Conservation (phyloP, 306 rosid genomes). For the Pachyrhizus erosus region DNA sequence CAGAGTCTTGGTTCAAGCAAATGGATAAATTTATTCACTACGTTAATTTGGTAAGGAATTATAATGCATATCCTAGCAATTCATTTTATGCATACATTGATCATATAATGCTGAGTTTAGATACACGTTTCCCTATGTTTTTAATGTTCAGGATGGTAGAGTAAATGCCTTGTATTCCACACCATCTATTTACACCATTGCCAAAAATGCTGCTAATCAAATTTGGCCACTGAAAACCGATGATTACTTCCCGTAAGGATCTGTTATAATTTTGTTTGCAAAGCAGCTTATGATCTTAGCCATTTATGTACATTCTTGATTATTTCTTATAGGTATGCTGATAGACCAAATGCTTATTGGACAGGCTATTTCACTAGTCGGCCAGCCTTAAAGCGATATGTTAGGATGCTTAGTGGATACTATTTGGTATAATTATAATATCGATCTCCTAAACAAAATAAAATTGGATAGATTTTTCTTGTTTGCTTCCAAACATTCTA, state of each 20-base stretch:
- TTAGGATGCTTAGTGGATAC: conserved; percentile 77
- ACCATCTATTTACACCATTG: conserved; percentile 83
- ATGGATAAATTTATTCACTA: conserved; percentile 91
- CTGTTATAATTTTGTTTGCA: conserved; percentile 10
- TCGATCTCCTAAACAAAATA: conserved; percentile 6
- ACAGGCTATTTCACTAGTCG: conserved; percentile 88
- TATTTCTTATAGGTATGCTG: conserved; percentile 76
- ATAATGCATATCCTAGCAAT: not conserved
- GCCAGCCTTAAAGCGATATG: conserved; percentile 78
- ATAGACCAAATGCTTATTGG: conserved; percentile 72
- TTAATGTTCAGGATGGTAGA: conserved; percentile 77
- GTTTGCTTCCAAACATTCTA: not conserved
- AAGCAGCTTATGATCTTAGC: conserved; percentile 7
- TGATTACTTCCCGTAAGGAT: conserved; percentile 90
- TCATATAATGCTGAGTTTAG: conserved; percentile 9
- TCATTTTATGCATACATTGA: not conserved
- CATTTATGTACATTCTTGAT: conserved; percentile 27
- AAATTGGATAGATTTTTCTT: conserved; percentile 4
- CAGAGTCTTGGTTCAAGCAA: conserved; percentile 92
- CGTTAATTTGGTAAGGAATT: conserved; percentile 69
- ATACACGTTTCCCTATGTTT: conserved; percentile 30
- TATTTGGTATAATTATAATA: conserved; percentile 65
- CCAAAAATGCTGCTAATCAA: conserved; percentile 77
- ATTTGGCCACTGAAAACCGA: conserved; percentile 89
- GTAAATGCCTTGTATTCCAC: conserved; percentile 93